Base-by-base conservation (phyloP, 495 filamentous ascomycete species). In the Talaromyces proteolyticus region DNA sequence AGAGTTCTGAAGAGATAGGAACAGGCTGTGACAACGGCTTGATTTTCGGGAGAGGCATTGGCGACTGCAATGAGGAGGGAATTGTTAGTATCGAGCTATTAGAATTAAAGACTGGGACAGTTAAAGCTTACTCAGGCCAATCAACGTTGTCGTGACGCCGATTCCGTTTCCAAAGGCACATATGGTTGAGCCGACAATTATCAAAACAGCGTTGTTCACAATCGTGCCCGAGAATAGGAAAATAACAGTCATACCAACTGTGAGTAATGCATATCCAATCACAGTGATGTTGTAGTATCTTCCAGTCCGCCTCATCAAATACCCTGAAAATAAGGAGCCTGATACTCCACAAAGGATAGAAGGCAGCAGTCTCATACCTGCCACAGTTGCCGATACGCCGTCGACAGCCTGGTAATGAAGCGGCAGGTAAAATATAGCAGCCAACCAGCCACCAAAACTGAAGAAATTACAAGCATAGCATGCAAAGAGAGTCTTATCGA, bases 1-100 rank as follows among this genome's bases (percentile, higher is more conserved):
- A 94, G 70, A 4, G 86, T 85, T 3, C 90, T 83, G 74, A 95
- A 95, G 2, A 94, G 78, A 62, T 94, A 95, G 1, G 82, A 88
- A 62, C 87, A 91, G 2, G 90, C 90, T 11, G 88, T 91, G 3
- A 84, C 85, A 3, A 94, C 76, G 0, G 89, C 89, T 51, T 88
- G 82, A 54, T 93, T 88, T 36, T 78, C 74, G 0, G 66, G 72
- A 6, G 75, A 66, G 0, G 85, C 77, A 56, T 91, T 91, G 24
- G 87, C 81, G 56, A 94, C 84, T 55, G 77, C 49, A 25, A 65
- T 69, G 34, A 75, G 62, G 25, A n/a, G 17, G 22, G 19, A 26
- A 16, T 59, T 48, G 6, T 40, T 24, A 10, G 41, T 21, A 3
- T 26, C 2, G 18, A 4, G 2, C 21, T 11, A 6, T 23, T 7